A percentile compares a stretch with the other conserved stretches of the same genome.
These are phyloP conservation scores for Ettlia oleoabundans DNA, from an alignment of 139 green algal genomes.

Conservation along the genomic window DNA sequence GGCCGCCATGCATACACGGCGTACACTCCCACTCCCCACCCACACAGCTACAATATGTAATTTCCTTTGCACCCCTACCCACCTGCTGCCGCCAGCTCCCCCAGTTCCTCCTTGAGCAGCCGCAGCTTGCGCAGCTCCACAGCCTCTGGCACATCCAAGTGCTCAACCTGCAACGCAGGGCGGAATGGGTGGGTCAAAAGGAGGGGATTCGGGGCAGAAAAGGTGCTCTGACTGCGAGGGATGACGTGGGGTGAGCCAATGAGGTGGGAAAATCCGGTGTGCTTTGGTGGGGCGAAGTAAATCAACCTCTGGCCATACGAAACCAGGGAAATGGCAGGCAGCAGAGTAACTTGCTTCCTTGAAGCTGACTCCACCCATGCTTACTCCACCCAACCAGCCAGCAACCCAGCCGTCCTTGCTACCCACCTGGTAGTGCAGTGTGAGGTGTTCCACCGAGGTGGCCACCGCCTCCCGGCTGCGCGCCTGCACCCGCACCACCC, in stretches of 20 bases:
- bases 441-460: conserved; percentile 92
- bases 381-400: not conserved
- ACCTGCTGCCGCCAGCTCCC: conserved; percentile 73
- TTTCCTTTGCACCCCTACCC: not conserved
- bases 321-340: too few relatives aligned
- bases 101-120: conserved; percentile 86
- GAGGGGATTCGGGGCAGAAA: not conserved
- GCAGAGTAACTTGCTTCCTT: too few relatives aligned
- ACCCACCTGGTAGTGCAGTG: conserved; percentile 93
- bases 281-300: too few relatives aligned
- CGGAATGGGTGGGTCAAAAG: not conserved
- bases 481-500: conserved; percentile 91
- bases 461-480: conserved; percentile 88
- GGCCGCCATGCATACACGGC: not conserved
- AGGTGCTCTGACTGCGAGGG: too few relatives aligned
- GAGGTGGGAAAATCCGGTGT: too few relatives aligned
- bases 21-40: not conserved
- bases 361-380: too few relatives aligned
- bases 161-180: conserved; percentile 60
- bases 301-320: too few relatives aligned
- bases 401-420: too few relatives aligned
- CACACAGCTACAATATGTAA: not conserved
- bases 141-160: conserved; percentile 80
- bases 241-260: too few relatives aligned
- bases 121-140: conserved; percentile 92